Evolutionary conservation across 2,329 filamentous ascomycete genomes (phyloP).

Genomic region (Aspergillus quadrilineatus): DNA sequence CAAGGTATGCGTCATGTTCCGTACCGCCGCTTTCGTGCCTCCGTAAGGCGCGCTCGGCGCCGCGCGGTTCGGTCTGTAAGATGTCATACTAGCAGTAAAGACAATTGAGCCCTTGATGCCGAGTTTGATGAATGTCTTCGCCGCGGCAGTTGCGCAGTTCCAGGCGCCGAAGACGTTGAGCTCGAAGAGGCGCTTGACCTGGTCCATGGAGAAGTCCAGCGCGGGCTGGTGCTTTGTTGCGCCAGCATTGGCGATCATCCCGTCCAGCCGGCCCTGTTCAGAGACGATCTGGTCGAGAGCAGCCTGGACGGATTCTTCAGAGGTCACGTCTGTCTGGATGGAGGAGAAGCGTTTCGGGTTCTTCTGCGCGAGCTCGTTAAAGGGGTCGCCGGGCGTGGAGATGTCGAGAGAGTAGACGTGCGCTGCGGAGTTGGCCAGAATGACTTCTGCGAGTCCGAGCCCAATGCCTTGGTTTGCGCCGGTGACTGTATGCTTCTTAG

Average conservation of each 20-base stretch:
- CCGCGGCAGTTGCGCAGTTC: constrained; percentile 26
- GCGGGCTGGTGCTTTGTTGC: constrained; percentile 43
- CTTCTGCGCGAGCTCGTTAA: not conserved
- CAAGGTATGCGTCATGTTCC: constrained; percentile 29
- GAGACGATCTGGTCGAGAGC: not conserved
- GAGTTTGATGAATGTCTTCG: constrained; percentile 39
- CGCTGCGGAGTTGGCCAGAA: not conserved
- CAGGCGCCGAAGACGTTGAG: constrained; percentile 41
- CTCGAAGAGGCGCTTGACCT: constrained; percentile 40
- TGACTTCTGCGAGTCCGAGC: constrained; percentile 1
- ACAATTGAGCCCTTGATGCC: constrained; percentile 39
- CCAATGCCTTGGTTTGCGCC: constrained; percentile 6
- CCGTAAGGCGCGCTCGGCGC: constrained; percentile 47
- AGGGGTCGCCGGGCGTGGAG: not conserved
- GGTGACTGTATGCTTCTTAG: not conserved
- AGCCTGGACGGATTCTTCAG: not conserved
- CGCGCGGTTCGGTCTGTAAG: constrained; percentile 47
- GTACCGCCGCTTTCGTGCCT: constrained; percentile 44
- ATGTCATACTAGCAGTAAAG: constrained; percentile 50
- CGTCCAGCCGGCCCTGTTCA: not conserved
- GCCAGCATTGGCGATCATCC: not conserved
- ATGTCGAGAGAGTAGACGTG: constrained; percentile 5
- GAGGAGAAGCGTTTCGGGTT: not conserved
- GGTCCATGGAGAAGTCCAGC: constrained; percentile 40
- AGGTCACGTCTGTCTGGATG: constrained; percentile 5